A percentile compares a stretch with the other conserved stretches of the same genome.
phyloP scores from a whole-genome alignment of 2,329 filamentous ascomycete genomes.

The Pestalotiopsis sp. region DNA sequence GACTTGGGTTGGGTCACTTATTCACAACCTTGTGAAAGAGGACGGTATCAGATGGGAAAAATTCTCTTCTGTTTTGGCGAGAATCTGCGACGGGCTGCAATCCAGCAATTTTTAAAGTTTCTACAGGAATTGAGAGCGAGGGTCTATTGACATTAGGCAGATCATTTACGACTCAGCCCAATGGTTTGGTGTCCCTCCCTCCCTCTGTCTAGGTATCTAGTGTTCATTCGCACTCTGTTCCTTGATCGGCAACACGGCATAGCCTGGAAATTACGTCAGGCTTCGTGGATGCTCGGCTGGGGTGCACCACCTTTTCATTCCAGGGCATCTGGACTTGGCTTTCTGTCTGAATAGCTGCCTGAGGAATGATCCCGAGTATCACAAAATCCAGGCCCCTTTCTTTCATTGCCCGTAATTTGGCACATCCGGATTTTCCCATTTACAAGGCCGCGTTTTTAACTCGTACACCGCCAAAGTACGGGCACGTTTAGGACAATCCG shows the following conservation, averaged over 20 bases:
- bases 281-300: not conserved
- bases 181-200: not conserved
- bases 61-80: not conserved
- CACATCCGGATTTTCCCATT: not conserved
- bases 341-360: not conserved
- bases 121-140: not conserved
- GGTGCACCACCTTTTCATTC: not conserved
- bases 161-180: not conserved
- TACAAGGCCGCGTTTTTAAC: not conserved
- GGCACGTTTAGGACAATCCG: not conserved
- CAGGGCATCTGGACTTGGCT: not conserved
- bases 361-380: too few species aligned
- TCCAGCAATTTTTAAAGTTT: not conserved
- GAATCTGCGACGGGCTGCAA: not conserved
- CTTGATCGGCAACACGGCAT: constrained; percentile 6
- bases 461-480: not conserved
- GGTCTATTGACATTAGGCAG: not conserved
- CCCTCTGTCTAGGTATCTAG: not conserved
- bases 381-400: not conserved
- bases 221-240: not conserved
- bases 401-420: not conserved
- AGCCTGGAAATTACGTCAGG: constrained; percentile 9
- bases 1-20: not conserved
- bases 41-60: not conserved
- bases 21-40: not conserved